These are phyloP conservation scores for Penicillium paradoxum DNA, from an alignment of 495 filamentous ascomycete species.

Conservation along the genomic window DNA sequence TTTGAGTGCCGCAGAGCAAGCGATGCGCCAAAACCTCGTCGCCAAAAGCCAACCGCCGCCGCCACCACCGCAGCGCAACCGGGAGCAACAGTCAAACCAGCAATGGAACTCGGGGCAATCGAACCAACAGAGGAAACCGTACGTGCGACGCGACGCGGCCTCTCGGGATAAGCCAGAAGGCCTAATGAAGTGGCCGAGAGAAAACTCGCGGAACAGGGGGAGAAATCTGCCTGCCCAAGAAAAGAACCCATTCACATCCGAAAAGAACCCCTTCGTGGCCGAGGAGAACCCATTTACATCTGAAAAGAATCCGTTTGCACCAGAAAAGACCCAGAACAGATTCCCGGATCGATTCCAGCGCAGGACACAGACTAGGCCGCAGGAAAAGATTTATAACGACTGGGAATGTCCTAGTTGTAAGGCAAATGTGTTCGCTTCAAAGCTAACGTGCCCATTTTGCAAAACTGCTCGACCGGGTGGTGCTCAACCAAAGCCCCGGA, in stretches of 20 bases:
- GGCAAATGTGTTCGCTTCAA: slow-evolving; percentile 19
- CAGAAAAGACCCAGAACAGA: neutral
- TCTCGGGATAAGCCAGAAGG: neutral
- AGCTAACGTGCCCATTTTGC: slow-evolving; percentile 29
- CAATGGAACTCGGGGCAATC: neutral
- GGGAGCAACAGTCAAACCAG: neutral
- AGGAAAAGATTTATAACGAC: slow-evolving; percentile 13
- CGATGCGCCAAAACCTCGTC: slow-evolving; percentile 30
- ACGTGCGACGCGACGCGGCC: neutral
- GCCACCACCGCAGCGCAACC: neutral
- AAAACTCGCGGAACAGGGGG: neutral
- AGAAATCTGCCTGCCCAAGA: neutral
- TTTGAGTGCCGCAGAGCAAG: slow-evolving; percentile 34
- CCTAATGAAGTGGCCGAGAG: neutral
- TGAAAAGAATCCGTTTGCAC: neutral
- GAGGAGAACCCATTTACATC: neutral
- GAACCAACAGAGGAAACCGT: neutral
- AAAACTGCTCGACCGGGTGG: slow-evolving; percentile 19
- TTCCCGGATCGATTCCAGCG: neutral
- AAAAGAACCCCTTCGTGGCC: neutral
- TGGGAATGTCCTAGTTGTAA: slow-evolving; percentile 36
- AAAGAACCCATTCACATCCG: neutral
- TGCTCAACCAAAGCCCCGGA: neutral
- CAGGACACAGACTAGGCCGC: neutral
- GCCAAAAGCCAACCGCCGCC: slow-evolving; percentile 11